Evolutionary conservation across 495 filamentous ascomycete species (phyloP).

Genomic region (Penicillium verhagenii): DNA sequence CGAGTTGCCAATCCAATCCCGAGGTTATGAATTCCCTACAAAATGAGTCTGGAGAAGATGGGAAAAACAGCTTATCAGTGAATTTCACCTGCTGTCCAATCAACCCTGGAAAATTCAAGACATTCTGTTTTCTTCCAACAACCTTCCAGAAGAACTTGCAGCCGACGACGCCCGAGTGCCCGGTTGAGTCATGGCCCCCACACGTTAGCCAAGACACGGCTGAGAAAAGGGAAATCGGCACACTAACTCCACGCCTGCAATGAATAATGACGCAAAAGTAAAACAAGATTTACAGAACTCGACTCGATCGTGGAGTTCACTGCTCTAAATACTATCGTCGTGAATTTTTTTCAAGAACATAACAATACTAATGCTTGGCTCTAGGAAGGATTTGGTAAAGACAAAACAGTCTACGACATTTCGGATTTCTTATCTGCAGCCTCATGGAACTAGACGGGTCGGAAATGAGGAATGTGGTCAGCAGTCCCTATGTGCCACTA

Average conservation of each 20-base stretch:
- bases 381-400: too few species aligned
- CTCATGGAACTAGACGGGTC: background rate
- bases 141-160: constrained; percentile 20
- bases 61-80: background rate
- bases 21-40: too few species aligned
- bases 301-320: too few species aligned
- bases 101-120: constrained; percentile 2
- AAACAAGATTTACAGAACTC: too few species aligned
- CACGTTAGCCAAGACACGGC: constrained; percentile 5
- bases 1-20: constrained; percentile 2
- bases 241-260: background rate
- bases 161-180: constrained; percentile 1
- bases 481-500: background rate
- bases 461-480: background rate
- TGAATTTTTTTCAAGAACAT: too few species aligned
- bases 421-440: background rate
- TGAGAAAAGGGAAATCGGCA: constrained; percentile 1
- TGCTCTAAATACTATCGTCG: too few species aligned
- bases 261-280: background rate
- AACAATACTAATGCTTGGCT: too few species aligned
- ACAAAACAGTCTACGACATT: too few species aligned
- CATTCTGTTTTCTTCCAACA: constrained; percentile 19
- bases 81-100: constrained; percentile 5
- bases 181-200: constrained; percentile 4
- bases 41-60: too few species aligned